phyloP scores from a whole-genome alignment of 2,329 filamentous ascomycete genomes.

The Gaeumannomyces sp. region DNA sequence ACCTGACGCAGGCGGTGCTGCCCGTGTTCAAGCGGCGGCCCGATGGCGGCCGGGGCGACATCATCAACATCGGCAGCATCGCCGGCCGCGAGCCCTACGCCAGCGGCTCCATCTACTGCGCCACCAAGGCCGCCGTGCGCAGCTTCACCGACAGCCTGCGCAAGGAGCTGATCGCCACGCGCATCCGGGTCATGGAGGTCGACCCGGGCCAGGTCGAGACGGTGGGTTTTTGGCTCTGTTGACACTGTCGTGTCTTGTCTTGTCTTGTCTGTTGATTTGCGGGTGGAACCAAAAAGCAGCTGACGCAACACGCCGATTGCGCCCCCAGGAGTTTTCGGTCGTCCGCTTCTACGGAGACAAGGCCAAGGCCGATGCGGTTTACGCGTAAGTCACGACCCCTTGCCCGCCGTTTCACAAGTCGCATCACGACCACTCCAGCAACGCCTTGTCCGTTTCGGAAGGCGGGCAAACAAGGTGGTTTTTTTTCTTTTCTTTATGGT shows the following conservation, averaged over 20 bases:
- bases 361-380: conserved; percentile 82
- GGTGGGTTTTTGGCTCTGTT: conserved; percentile 31
- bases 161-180: conserved; percentile 73
- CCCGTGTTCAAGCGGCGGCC: conserved; percentile 72
- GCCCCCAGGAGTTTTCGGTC: conserved; percentile 71
- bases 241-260: neutral
- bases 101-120: conserved; percentile 87
- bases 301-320: conserved; percentile 7
- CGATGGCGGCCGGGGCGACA: conserved; percentile 77
- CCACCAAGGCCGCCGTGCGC: conserved; percentile 82
- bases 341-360: conserved; percentile 87
- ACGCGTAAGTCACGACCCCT: conserved; percentile 52
- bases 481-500: neutral
- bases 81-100: conserved; percentile 83
- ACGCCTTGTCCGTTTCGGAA: neutral
- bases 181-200: conserved; percentile 79
- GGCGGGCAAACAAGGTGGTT: neutral
- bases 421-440: too few relatives aligned
- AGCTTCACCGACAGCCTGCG: conserved; percentile 78
- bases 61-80: conserved; percentile 91
- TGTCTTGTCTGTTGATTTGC: neutral
- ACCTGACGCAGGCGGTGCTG: conserved; percentile 89
- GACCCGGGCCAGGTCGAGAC: conserved; percentile 94
- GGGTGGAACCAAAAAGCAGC: too few relatives aligned
- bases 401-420: neutral